Conservation (phyloP, 768 basidiomycete genomes). For the Wakefieldia striispora region DNA sequence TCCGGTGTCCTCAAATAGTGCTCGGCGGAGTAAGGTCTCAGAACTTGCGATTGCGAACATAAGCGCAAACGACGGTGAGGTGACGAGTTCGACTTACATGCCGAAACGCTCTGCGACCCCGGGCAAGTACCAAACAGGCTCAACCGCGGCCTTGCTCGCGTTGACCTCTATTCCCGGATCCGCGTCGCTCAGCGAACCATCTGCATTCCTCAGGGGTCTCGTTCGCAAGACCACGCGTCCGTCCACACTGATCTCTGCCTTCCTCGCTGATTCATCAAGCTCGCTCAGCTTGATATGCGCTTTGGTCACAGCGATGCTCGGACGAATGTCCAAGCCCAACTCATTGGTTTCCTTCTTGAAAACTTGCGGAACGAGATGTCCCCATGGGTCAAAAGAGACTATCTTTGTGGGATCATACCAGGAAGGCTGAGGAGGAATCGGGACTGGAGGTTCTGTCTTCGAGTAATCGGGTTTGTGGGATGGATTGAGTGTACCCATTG, state of each 20-base stretch:
- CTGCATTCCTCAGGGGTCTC: constrained; percentile 57
- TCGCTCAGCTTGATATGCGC: constrained; percentile 95
- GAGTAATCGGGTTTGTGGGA: constrained; percentile 80
- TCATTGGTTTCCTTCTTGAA: constrained; percentile 62
- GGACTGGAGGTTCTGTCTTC: constrained; percentile 81
- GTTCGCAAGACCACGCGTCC: constrained; percentile 79
- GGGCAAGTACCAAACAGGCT: constrained; percentile 95
- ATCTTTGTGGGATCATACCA: constrained; percentile 83
- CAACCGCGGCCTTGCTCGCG: constrained; percentile 91
- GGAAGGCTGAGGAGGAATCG: constrained; percentile 68
- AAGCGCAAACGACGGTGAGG: neutral
- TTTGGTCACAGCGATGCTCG: constrained; percentile 90
- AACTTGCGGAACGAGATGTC: constrained; percentile 77
- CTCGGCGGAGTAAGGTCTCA: constrained; percentile 81
- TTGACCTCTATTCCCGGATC: constrained; percentile 83
- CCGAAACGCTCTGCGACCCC: constrained; percentile 93
- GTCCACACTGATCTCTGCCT: constrained; percentile 73
- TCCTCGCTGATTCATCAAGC: constrained; percentile 76
- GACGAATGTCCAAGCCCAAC: constrained; percentile 77
- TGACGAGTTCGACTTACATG: constrained; percentile 54
- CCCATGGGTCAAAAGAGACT: constrained; percentile 92
- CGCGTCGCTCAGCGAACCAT: constrained; percentile 54
- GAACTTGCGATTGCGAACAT: constrained; percentile 44
- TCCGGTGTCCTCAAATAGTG: constrained; percentile 93
- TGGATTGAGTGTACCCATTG: constrained; percentile 79